Percentiles rank a stretch among this genome's conserved stretches.
These are phyloP conservation scores for Pseudogymnoascus sp. DNA, from an alignment of 2,329 filamentous ascomycete genomes.

Conservation along the genomic window DNA sequence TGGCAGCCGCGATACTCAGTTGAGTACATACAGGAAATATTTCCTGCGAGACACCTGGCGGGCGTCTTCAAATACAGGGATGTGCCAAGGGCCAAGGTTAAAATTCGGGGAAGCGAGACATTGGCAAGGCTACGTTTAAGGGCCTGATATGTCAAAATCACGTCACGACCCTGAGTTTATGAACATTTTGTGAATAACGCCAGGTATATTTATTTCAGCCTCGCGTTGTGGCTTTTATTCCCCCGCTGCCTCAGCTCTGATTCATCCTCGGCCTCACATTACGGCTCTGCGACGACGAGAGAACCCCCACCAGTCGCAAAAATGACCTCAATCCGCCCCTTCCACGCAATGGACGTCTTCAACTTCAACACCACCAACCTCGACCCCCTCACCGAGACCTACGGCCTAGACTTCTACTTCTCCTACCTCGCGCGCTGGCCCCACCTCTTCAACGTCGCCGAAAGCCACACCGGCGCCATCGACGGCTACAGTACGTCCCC, in stretches of 20 bases:
- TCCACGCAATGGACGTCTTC: slow-evolving; percentile 77
- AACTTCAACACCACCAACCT: slow-evolving; percentile 92
- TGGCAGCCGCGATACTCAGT: slow-evolving; percentile 20
- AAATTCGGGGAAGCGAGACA: slow-evolving; percentile 31
- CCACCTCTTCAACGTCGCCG: slow-evolving; percentile 84
- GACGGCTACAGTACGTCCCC: slow-evolving; percentile 76
- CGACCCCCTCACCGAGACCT: slow-evolving; percentile 95
- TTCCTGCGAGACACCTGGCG: slow-evolving; percentile 24
- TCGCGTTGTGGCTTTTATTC: not conserved
- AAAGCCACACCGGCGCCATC: slow-evolving; percentile 78
- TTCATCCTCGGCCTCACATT: not conserved
- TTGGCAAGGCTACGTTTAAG: not conserved
- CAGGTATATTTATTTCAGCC: not conserved
- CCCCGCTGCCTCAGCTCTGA: not conserved
- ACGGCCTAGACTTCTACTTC: slow-evolving; percentile 90
- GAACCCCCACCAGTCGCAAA: slow-evolving; percentile 7
- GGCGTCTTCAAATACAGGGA: slow-evolving; percentile 30
- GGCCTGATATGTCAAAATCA: not conserved
- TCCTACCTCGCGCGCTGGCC: slow-evolving; percentile 97
- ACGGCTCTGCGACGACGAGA: not conserved
- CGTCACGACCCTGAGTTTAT: not conserved
- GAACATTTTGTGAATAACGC: not conserved
- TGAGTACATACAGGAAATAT: slow-evolving; percentile 25
- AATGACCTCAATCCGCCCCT: slow-evolving; percentile 82
- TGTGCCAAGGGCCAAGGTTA: slow-evolving; percentile 41